Evolutionary conservation across 768 basidiomycete species (phyloP), one percentile per base, ranked within the genome.

Genomic region (Thelephora ganbajun): DNA sequence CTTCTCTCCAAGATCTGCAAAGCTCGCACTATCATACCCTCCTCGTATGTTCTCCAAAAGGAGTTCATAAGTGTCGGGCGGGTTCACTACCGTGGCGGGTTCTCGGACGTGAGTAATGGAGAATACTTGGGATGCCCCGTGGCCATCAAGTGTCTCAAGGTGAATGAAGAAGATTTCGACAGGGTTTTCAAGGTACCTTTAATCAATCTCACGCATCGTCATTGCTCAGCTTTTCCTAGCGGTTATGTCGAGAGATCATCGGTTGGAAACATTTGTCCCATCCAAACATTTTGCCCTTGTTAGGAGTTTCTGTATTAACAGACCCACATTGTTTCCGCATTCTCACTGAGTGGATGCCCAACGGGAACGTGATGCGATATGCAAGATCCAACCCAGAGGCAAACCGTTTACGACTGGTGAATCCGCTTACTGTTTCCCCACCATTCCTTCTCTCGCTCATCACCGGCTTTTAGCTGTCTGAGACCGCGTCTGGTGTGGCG

Each of bases 261-360:
- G 39, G 49, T 2, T 56, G 55, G 55, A 54, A 53, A 33, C 33
- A 47, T 5, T 48, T 56, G n/a, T 39, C 51, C 16, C 53, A 56
- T 39, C 46, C 47, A 19, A 50, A 52, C 33, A 50, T 56, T n/a
- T 23, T 52, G 14, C 41, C 48, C 20, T 56, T 53, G 23, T 50
- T 51, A 11, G 54, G 52, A 11, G 46, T 50, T 12, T 47, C 50
- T 44, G 35, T 44, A 6, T 13, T 46, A 9, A 33, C 34, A 2
- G 33, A 36, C 13, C 48, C 42, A 5, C 51, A 50, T 2, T 9
- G 9, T 30, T 41, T 41, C 14, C 46, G 50, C 39, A 53, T 56
- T 35, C 46, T 56, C 2, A 49, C 52, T 35, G 48, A 51, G 18
- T 49, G 48, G 45, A 51, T 51, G 50, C 18, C 34, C 3, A 48